phyloP scores from a whole-genome alignment of 1,284 basidiomycete genomes.

The Cryptococcus sp. region DNA sequence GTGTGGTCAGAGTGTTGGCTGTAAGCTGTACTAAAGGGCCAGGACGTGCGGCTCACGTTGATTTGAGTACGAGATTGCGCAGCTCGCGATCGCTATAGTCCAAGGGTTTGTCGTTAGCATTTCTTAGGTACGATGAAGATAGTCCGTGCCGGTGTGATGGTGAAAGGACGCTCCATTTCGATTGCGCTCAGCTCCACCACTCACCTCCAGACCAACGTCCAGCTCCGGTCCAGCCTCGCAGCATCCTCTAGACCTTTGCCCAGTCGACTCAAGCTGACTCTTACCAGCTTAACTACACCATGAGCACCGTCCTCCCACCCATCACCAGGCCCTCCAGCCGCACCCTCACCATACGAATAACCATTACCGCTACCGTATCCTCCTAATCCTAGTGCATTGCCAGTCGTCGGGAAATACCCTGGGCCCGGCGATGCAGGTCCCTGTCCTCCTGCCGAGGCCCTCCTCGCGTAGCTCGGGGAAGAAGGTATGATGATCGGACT shows the following conservation, averaged over 20 bases:
- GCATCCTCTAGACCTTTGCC: conserved; percentile 40
- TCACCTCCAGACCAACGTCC: conserved; percentile 48
- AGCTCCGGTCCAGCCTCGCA: conserved; percentile 39
- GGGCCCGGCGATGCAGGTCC: conserved; percentile 1
- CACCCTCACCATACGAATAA: neutral
- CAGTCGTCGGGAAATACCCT: neutral
- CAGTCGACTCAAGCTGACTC: conserved; percentile 19
- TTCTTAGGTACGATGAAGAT: neutral
- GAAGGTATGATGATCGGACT: conserved; percentile 6
- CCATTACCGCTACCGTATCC: conserved; percentile 6
- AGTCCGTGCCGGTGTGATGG: neutral
- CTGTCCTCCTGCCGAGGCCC: neutral
- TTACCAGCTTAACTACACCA: conserved; percentile 3
- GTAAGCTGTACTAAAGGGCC: neutral
- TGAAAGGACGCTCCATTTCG: neutral
- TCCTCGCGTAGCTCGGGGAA: conserved; percentile 1
- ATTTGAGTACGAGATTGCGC: conserved; percentile 45
- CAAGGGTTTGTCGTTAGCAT: conserved; percentile 3
- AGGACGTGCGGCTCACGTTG: conserved; percentile 32
- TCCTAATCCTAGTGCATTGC: neutral
- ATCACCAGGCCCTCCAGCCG: conserved; percentile 2
- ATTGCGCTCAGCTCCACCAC: conserved; percentile 13
- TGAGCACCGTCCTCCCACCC: neutral
- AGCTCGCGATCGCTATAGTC: conserved; percentile 48
- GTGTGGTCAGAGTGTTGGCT: neutral